Base-by-base conservation (phyloP, 208 protist genomes). In the Wallacemonas sp. region DNA sequence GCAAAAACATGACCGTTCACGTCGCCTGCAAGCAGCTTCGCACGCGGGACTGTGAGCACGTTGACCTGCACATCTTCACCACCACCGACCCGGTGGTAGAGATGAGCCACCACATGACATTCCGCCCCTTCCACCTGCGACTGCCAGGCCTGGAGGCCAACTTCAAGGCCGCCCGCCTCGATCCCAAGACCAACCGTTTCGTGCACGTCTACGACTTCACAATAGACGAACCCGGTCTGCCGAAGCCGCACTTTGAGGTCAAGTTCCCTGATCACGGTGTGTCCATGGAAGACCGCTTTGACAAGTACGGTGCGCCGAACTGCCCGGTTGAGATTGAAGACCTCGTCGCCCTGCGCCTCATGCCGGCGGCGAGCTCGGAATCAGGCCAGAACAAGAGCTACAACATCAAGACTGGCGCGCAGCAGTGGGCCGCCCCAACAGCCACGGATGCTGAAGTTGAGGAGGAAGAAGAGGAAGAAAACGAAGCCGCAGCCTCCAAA, bases 151-250 rank as follows among this genome's bases (percentile, higher is more conserved):
- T 96, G 27, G 73, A 66, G 28, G 55, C 36, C 28, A 80, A 66
- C 31, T 91, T 96, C 63, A 73, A 77, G 21, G 70, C 68, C 22
- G 80, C 81, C 53, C 80, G 70, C 11, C 66, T 96, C 21, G 86
- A 94, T 64, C 74, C 88, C 9, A 83, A 73, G 49, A 30, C 66
- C 12, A 96, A 96, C 70, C 84, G 91, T 46, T 96, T 94, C 60
- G 80, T 96, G 9, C 91, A 96, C 62, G 91, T 96, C n/a, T 96
- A 96, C 75, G 91, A 96, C 74, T 96, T 96, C 65, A 96, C 87
- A 9, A 72, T 76, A n/a, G 77, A 79, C 58, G 91, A 88, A 55
- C 44, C 70, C 11, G 39, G 27, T 21, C 60, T 96, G 49, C 80
- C 82, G 28, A 56, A 77, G 51, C 91, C 88, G 27, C 91, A 96